Conservation (phyloP, 1,139 yeast genomes). For the Torulaspora pretoriensis region DNA sequence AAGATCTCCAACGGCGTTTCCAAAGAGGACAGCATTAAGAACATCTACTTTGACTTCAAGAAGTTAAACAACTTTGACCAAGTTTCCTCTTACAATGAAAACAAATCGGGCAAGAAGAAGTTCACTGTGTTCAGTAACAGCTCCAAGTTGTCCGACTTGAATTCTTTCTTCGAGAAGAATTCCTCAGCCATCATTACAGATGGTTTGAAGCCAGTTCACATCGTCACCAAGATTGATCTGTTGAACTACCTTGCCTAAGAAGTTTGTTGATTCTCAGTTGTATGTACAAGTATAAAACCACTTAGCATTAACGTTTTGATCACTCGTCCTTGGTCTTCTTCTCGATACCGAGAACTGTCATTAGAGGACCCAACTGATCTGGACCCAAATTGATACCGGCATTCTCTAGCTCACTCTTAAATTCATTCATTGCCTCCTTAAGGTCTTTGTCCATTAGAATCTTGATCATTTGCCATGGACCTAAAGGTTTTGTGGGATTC, state of each 20-base stretch:
- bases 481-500: constrained; percentile 19
- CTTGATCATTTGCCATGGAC: constrained; percentile 30
- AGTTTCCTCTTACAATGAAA: constrained; percentile 57
- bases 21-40: constrained; percentile 55
- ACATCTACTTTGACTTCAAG: constrained; percentile 71
- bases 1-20: constrained; percentile 61
- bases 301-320: constrained; percentile 1
- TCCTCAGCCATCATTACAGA: constrained; percentile 85
- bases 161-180: constrained; percentile 79
- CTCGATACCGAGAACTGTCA: constrained; percentile 30
- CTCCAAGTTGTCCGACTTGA: constrained; percentile 65
- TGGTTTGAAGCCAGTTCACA: constrained; percentile 71
- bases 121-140: constrained; percentile 66
- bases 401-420: constrained; percentile 25
- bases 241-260: constrained; percentile 49
- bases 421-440: constrained; percentile 26
- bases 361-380: constrained; percentile 29
- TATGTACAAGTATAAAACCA: constrained; percentile 11
- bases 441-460: constrained; percentile 28
- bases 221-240: constrained; percentile 84
- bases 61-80: constrained; percentile 62
- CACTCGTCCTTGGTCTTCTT: constrained; percentile 15
- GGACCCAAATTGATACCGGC: constrained; percentile 29
- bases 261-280: not conserved
- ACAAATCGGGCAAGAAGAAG: constrained; percentile 61